phyloP scores from a whole-genome alignment of 495 filamentous ascomycete species.

The Darksidea phi region DNA sequence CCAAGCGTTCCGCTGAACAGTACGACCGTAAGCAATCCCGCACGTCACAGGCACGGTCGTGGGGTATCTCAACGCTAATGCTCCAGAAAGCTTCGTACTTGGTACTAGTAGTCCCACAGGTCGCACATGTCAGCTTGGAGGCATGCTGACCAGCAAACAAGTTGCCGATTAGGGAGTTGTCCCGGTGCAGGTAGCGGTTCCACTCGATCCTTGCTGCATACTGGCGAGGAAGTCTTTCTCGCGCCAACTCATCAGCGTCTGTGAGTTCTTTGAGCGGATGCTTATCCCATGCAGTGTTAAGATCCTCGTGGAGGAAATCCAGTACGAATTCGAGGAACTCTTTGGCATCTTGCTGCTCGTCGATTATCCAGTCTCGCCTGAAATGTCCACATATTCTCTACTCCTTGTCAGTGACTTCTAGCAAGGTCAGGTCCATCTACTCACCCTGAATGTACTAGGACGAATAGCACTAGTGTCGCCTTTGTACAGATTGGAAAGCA shows the following conservation, averaged over 20 bases:
- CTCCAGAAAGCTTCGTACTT: conserved; percentile 72
- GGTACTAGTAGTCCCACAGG: conserved; percentile 65
- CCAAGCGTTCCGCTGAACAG: conserved; percentile 65
- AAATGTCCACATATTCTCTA: conserved; percentile 57
- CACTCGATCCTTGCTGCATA: conserved; percentile 65
- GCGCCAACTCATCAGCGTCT: conserved; percentile 58
- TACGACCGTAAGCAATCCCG: conserved; percentile 67
- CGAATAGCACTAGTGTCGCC: conserved; percentile 56
- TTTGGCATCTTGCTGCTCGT: conserved; percentile 73
- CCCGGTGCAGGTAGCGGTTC: conserved; percentile 66
- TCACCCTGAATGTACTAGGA: conserved; percentile 64
- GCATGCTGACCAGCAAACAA: conserved; percentile 72
- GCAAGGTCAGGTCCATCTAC: conserved; percentile 39
- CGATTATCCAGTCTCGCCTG: conserved; percentile 59
- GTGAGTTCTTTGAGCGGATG: conserved; percentile 60
- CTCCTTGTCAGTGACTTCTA: conserved; percentile 15
- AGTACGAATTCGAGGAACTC: conserved; percentile 75
- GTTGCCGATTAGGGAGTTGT: conserved; percentile 64
- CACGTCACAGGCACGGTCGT: conserved; percentile 52
- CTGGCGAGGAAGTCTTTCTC: conserved; percentile 61
- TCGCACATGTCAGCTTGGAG: conserved; percentile 61
- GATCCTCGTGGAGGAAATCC: conserved; percentile 71
- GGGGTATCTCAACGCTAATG: conserved; percentile 66
- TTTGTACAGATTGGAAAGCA: conserved; percentile 72
- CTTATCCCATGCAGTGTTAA: conserved; percentile 65